A percentile compares a stretch with the other conserved stretches of the same genome.
These are phyloP conservation scores for Aureobasidium sp. DNA, from an alignment of 2,329 filamentous ascomycete species.

Conservation along the genomic window DNA sequence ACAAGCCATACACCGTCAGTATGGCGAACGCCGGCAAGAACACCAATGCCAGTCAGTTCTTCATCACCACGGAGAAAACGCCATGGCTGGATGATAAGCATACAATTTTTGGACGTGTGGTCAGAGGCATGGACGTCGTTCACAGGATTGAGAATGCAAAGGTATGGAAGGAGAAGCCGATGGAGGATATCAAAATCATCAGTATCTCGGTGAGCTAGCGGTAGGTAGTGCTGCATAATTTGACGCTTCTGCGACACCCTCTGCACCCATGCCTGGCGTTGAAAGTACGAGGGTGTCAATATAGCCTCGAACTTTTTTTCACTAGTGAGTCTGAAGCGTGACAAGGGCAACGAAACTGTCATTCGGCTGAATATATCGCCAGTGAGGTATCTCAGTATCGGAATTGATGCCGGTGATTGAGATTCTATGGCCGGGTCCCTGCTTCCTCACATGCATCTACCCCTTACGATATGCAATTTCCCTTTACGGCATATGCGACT, in stretches of 20 bases:
- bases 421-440: background rate
- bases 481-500: background rate
- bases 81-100: conserved; percentile 95
- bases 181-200: conserved; percentile 95
- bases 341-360: no score
- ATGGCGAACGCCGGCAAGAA: conserved; percentile 97
- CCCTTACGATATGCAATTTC: background rate
- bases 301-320: no score
- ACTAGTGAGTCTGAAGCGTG: no score
- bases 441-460: background rate
- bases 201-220: conserved; percentile 51
- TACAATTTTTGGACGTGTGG: conserved; percentile 86
- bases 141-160: conserved; percentile 90
- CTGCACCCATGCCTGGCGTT: no score
- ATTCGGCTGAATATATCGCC: no score
- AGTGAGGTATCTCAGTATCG: no score
- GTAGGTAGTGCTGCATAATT: background rate
- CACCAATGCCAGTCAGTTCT: conserved; percentile 95
- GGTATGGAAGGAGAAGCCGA: conserved; percentile 84
- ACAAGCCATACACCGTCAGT: conserved; percentile 90
- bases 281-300: no score
- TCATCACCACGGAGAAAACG: conserved; percentile 96
- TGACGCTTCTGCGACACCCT: no score
- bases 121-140: conserved; percentile 85
- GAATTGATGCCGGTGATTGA: background rate